phyloP scores from a whole-genome alignment of 495 filamentous ascomycete genomes.

The Podospora sp. region DNA sequence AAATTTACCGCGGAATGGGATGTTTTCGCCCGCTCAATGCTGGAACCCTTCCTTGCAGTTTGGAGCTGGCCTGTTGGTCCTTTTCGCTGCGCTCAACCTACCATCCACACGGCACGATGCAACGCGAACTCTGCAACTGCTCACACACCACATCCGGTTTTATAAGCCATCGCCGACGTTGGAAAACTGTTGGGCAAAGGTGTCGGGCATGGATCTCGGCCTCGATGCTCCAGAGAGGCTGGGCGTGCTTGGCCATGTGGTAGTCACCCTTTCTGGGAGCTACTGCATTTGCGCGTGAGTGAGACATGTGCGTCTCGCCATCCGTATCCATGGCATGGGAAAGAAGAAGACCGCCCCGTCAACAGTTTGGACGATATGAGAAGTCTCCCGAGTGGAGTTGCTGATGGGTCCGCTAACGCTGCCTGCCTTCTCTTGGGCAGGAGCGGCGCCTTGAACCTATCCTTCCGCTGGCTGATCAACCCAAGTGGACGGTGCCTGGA shows the following conservation, averaged over 20 bases:
- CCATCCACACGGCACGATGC: background rate
- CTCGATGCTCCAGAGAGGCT: background rate
- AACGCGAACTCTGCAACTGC: background rate
- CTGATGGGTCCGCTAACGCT: too few species aligned
- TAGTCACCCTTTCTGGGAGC: slow-evolving; percentile 4
- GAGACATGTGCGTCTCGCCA: slow-evolving; percentile 2
- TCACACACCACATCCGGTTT: background rate
- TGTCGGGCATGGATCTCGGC: background rate
- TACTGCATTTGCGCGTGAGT: slow-evolving; percentile 1
- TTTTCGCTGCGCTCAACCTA: background rate
- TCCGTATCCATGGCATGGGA: background rate
- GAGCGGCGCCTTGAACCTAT: too few species aligned
- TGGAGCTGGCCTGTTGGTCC: background rate
- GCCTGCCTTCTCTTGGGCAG: too few species aligned
- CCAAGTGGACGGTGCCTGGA: background rate
- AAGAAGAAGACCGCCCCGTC: background rate
- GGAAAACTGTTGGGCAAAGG: background rate
- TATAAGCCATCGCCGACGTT: background rate
- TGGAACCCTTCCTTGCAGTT: too few species aligned
- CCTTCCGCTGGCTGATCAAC: too few species aligned
- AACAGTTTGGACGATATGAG: background rate
- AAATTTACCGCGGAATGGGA: too few species aligned
- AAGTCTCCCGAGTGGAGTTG: too few species aligned
- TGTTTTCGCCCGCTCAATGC: too few species aligned
- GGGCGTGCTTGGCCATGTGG: slow-evolving; percentile 15